Percentiles rank a stretch among this genome's conserved stretches.
These are phyloP conservation scores for Nevesoporus exiguus DNA, from an alignment of 768 basidiomycete genomes.

Conservation along the genomic window DNA sequence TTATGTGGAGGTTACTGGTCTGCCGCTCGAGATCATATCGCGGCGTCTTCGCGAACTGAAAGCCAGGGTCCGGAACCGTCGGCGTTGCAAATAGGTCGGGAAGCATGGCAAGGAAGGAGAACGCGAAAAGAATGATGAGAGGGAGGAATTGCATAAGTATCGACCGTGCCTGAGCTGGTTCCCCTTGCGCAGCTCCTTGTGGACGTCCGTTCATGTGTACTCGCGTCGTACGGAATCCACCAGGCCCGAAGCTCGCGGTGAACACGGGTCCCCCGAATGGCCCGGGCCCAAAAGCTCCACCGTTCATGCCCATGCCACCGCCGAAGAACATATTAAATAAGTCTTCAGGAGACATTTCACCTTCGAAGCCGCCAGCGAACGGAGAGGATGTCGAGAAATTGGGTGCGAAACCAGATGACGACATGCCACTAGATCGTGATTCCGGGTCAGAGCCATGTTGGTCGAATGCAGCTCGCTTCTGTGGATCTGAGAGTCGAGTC, in stretches of 20 bases:
- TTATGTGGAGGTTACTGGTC: constrained; percentile 66
- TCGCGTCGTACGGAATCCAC: constrained; percentile 75
- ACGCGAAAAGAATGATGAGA: constrained; percentile 75
- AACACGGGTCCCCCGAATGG: constrained; percentile 56
- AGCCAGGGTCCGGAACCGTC: constrained; percentile 73
- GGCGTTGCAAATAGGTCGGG: constrained; percentile 71
- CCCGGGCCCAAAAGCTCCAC: constrained; percentile 53
- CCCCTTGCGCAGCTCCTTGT: constrained; percentile 35
- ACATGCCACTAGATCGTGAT: constrained; percentile 69
- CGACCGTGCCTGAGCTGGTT: constrained; percentile 49
- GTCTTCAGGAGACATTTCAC: constrained; percentile 92
- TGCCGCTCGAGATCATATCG: constrained; percentile 67
- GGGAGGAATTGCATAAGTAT: constrained; percentile 77
- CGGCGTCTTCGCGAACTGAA: constrained; percentile 60
- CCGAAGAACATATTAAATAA: constrained; percentile 99
- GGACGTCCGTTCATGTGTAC: constrained; percentile 41
- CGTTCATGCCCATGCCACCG: constrained; percentile 43
- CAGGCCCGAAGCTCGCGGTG: constrained; percentile 72
- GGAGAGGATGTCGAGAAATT: constrained; percentile 48
- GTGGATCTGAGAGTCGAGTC: constrained; percentile 52
- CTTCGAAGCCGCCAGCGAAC: constrained; percentile 61
- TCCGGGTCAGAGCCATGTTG: constrained; percentile 87
- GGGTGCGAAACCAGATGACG: constrained; percentile 49
- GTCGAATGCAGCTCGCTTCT: constrained; percentile 87
- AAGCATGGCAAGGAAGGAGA: constrained; percentile 79